Percentiles rank a stretch among this genome's conserved stretches.
Evolutionary conservation across 83 land plant species (phyloP).

Genomic region (Picea abies): DNA sequence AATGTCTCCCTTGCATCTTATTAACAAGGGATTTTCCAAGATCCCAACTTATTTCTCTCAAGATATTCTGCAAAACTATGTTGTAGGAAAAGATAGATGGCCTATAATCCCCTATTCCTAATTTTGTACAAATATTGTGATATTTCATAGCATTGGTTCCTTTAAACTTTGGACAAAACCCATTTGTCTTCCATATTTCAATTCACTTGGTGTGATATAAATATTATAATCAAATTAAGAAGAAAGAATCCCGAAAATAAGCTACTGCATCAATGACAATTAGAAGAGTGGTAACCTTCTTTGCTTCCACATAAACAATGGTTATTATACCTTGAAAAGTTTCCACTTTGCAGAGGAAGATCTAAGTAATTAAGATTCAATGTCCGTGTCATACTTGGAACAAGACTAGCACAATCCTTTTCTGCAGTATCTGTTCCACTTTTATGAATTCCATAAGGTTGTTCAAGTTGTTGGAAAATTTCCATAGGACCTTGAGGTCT

Average conservation of each 20-base stretch:
- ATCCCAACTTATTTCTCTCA: constrained; percentile 67
- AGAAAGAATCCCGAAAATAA: no score
- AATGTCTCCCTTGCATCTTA: constrained; percentile 70
- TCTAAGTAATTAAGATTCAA: background rate
- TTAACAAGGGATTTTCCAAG: constrained; percentile 79
- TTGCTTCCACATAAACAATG: background rate
- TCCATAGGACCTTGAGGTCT: background rate
- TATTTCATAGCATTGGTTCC: no score
- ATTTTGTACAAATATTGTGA: no score
- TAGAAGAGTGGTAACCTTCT: background rate
- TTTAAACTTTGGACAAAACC: no score
- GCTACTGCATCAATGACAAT: background rate
- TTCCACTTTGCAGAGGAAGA: background rate
- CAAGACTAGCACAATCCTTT: background rate
- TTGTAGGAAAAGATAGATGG: constrained; percentile 89
- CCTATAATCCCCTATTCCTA: no score
- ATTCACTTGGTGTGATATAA: no score
- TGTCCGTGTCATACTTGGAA: background rate
- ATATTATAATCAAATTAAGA: no score
- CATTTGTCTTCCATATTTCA: no score
- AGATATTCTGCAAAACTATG: constrained; percentile 72
- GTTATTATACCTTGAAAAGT: background rate
- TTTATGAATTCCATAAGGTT: background rate
- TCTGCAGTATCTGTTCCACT: background rate
- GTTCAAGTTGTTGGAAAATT: background rate